These are phyloP conservation scores for Phytophthora parvispora DNA, from an alignment of 352 stramenopile genomes.

Conservation along the genomic window DNA sequence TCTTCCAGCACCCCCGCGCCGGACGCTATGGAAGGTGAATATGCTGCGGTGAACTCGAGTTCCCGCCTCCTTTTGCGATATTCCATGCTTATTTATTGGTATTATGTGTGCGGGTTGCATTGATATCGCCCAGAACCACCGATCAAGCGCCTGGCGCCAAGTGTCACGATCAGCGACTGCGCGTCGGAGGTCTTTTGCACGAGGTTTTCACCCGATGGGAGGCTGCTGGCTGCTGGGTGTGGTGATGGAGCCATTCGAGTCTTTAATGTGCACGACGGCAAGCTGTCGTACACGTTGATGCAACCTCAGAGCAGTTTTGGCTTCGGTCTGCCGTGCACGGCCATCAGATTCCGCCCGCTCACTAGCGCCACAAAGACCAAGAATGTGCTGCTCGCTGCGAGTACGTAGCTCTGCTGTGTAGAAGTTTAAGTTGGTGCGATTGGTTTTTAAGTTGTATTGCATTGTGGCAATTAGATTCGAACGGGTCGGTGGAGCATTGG, in stretches of 20 bases:
- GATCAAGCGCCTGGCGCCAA: conserved; percentile 81
- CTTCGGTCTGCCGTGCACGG: conserved; percentile 87
- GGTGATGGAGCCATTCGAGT: conserved; percentile 89
- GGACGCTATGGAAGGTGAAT: conserved; percentile 44
- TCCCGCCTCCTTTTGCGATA: not conserved
- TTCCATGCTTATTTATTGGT: not conserved
- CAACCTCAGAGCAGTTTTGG: conserved; percentile 74
- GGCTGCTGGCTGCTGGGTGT: conserved; percentile 85
- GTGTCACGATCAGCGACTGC: conserved; percentile 90
- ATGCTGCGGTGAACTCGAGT: not conserved
- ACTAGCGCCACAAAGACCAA: conserved; percentile 90
- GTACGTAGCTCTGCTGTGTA: conserved; percentile 49
- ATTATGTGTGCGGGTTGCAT: not conserved
- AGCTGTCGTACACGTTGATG: conserved; percentile 88
- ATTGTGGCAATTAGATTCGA: conserved; percentile 73
- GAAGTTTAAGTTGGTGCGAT: not conserved
- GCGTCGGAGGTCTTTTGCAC: conserved; percentile 92
- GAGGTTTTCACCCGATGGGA: conserved; percentile 87
- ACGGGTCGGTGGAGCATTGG: conserved; percentile 93
- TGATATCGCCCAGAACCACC: conserved; percentile 19
- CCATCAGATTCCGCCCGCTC: conserved; percentile 86
- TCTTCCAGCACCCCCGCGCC: conserved; percentile 25
- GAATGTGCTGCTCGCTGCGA: conserved; percentile 70
- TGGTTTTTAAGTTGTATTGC: no score
- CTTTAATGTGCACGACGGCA: conserved; percentile 84